Conservation (phyloP, 179 eudicot genomes). For the Sideroxylon spinosum region DNA sequence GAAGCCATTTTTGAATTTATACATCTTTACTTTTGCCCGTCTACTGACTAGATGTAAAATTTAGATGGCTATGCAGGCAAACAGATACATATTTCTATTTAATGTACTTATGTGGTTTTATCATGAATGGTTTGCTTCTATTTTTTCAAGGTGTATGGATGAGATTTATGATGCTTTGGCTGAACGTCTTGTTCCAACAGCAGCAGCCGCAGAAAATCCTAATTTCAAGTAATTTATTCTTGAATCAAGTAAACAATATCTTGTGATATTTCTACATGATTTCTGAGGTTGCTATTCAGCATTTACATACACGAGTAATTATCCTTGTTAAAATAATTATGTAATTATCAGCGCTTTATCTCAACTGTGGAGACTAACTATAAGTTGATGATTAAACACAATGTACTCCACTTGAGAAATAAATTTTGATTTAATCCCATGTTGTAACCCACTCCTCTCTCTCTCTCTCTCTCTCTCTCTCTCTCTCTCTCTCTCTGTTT, state of each 20-base stretch:
- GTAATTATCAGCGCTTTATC: background rate
- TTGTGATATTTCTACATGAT: background rate
- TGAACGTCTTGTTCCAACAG: slow-evolving; percentile 62
- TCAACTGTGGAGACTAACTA: background rate
- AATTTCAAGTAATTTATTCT: slow-evolving; percentile 61
- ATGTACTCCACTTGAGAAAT: background rate
- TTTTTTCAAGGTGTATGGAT: slow-evolving; percentile 66
- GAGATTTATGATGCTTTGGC: slow-evolving; percentile 83
- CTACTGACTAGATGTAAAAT: background rate
- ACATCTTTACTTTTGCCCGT: background rate
- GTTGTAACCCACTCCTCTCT: background rate
- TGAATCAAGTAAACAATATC: slow-evolving; percentile 3
- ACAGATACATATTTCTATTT: background rate
- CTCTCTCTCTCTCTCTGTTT: no score
- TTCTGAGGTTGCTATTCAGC: slow-evolving; percentile 7
- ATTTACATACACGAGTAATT: background rate
- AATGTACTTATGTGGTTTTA: background rate
- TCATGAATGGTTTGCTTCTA: slow-evolving; percentile 4
- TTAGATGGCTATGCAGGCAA: background rate
- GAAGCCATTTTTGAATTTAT: background rate
- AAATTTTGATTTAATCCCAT: background rate
- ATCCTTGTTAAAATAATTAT: background rate
- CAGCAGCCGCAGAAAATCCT: slow-evolving; percentile 58
- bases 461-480: no score
- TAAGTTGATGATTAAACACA: background rate